Base-by-base conservation (phyloP, 345 rosid genomes). In the Kernera saxatilis region DNA sequence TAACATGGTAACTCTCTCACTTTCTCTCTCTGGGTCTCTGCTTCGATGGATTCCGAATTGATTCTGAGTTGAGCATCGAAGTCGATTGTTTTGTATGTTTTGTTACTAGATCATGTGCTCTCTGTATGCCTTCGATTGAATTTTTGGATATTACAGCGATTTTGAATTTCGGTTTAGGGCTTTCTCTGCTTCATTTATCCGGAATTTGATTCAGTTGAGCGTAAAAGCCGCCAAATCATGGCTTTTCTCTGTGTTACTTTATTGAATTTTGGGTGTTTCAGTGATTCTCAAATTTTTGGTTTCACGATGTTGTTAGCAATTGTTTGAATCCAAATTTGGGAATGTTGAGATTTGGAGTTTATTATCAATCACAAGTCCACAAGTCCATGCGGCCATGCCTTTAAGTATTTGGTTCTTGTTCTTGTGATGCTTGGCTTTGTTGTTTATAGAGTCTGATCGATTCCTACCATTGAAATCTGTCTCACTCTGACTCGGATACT, bases 1-100 rank as follows among this genome's bases (percentile, higher is more conserved):
- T 73, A 91, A 91, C 83, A 41, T 75, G 92, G 97, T 88, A 32
- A 9, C 5, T 41, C 21, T 73, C 27, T 39, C 3, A 3, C 26
- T 0, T 22, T 17, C 25, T 50, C 54, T 27, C 15, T 36, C 1
- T 49, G 3, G 19, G 2, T 51, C 7, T 67, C 10, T 76, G 27
- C n/a, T 43, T 59, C 41, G 21, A 7, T 21, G 57, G 43, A 44
- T 48, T 33, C 5, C 39, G 6, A 50, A 6, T 66, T 66, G 46
- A 36, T 50, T 17, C 48, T 60, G 32, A 11, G 17, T 39, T 48
- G 19, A 51, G 26, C 35, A 5, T 65, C 8, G 35, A 30, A 30
- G 1, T 55, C 8, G 23, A 13, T 48, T 52, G 12, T 64, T 9
- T 62, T 44, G 39, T 44, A 23, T 33, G 39, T 43, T 4, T 23